Evolutionary conservation across 2,329 filamentous ascomycete species (phyloP), one percentile per base, ranked within the genome.

Genomic region (Clarireedia hainanense): DNA sequence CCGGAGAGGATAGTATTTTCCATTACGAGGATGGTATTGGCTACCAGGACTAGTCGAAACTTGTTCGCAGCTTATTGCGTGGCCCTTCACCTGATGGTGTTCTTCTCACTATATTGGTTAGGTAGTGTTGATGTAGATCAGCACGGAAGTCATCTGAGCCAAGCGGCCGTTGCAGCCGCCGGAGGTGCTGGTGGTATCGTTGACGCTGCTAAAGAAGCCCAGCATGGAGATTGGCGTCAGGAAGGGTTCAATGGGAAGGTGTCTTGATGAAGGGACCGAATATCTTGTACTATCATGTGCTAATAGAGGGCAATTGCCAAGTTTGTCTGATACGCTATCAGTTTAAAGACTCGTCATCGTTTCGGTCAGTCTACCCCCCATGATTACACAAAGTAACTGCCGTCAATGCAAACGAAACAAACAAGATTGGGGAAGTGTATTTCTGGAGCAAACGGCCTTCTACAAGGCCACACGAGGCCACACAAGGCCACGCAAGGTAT

Each of bases 61-160:
- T 71, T 99, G 57, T 99, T 99, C 72, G 94, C 91, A 0, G 84
- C 82, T 10, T 99, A 99, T 71, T 95, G 92, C 70, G 75, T 96
- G 37, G 89, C 85, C 36, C 77, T 99, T 63, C 94, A 99, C 74
- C 67, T 96, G 46, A 74, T 99, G 48, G 85, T 97, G 2, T 94
- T 99, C 67, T 77, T 86, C 63, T 87, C 90, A 71, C 75, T 97
- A 59, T 97, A 92, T 72, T 91, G 85, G 81, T 83, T 91, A 67
- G 89, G 89, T 57, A 81, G 82, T 3, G 75, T 77, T 30, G 83
- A 89, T 85, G 67, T 83, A 36, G 84, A 88, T 65, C 74, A 64
- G 24, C 59, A 66, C 50, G 64, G 55, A 7, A 67, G 61, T 56
- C 61, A 68, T 55, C 50, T 69, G n/a, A 61, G 66, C 10, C 52